Base-by-base conservation (phyloP, 2,329 filamentous ascomycete genomes). In the Cadophora malorum region DNA sequence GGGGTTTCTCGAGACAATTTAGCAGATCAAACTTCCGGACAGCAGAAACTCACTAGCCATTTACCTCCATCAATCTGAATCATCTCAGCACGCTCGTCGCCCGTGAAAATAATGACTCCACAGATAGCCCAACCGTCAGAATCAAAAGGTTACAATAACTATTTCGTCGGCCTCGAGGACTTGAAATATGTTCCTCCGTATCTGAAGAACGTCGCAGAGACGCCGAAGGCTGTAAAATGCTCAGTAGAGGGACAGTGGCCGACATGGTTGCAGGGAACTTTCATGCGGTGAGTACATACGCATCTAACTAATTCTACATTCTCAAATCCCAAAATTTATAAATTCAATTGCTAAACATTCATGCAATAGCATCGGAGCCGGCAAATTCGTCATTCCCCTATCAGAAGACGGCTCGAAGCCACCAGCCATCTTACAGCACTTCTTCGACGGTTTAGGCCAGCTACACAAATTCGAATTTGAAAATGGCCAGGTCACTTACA, bases 401-500 rank as follows among this genome's bases (percentile, higher is more conserved):
- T 64, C 62, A 41, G 62, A 64, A 33, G 62, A 64, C 41, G 62
- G 62, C 19, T 64, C 62, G 49, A 64, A 64, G 33, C 62, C 62
- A n/a, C 23, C 23, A 7, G 62, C 62, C 33, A 45, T 64, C 10
- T 23, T 64, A 41, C 62, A 64, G 62, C 62, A 64, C 33, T 56
- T 64, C 50, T 64, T 64, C 35, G 62, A 64, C 25, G 62, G 62
- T 28, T 31, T 64, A 28, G 62, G 25, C n/a, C 41, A 41, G 19
- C 45, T 64, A 3, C 62, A 64, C 50, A 64, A 56, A 31, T 64
- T 64, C 50, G 38, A 25, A 3, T 38, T 64, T n/a, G 31, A 19
- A 19, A 56, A 64, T 64, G 62, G 62, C 31, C 47, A 64, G 41
- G 62, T 64, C n/a, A 28, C n/a, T 56, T 64, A 64, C 50, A 55